A percentile compares a stretch with the other conserved stretches of the same genome.
Evolutionary conservation across 2,329 filamentous ascomycete species (phyloP).

Genomic region (Trichoderma guizhouense): DNA sequence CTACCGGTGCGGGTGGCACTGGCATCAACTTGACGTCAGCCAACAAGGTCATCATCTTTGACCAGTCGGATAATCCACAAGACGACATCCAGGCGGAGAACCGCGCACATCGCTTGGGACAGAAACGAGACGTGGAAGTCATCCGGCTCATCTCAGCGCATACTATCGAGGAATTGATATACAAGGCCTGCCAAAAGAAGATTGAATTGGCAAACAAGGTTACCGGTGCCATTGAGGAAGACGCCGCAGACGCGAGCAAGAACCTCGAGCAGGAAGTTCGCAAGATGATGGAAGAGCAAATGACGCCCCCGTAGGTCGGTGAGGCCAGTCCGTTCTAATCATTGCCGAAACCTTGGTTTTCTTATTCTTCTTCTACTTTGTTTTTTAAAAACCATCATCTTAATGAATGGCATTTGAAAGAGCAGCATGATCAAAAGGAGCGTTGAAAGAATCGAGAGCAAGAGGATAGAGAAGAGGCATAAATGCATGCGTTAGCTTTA

Average conservation of each 20-base stretch:
- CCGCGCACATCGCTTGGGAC: conserved; percentile 89
- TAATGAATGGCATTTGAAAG: not conserved
- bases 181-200: conserved; percentile 88
- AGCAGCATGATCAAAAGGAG: not conserved
- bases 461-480: not conserved
- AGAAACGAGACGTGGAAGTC: conserved; percentile 86
- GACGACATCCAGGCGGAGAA: conserved; percentile 99
- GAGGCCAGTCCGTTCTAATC: not conserved
- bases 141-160: conserved; percentile 74
- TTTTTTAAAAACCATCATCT: not conserved
- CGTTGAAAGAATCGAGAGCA: not conserved
- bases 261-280: conserved; percentile 45
- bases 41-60: conserved; percentile 97
- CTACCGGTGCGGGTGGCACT: conserved; percentile 91
- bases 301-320: conserved; percentile 38
- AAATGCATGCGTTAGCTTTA: not conserved
- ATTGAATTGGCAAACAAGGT: conserved; percentile 73
- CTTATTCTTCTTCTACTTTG: not conserved
- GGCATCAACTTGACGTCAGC: conserved; percentile 94
- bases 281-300: conserved; percentile 40
- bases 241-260: conserved; percentile 28
- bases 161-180: conserved; percentile 92
- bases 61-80: conserved; percentile 95
- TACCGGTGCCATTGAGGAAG: conserved; percentile 40
- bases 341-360: conserved; percentile 14